Base-by-base conservation (phyloP, 208 protist species). In the Leishmania guyanensis region DNA sequence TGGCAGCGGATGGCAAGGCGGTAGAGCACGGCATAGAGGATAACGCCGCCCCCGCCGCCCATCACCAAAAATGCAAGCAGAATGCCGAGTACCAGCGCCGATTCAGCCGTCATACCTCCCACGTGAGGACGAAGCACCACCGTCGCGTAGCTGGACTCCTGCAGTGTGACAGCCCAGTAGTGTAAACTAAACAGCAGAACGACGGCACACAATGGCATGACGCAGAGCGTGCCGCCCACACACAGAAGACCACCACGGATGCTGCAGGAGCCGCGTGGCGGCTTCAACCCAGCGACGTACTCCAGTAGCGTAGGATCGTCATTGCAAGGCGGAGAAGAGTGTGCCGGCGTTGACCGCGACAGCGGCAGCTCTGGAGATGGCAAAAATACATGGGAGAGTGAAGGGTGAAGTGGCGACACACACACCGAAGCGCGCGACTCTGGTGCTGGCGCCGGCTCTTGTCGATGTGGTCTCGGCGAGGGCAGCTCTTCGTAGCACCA, bases 161-260 rank as follows among this genome's bases (percentile, higher is more conserved):
- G 77, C 39, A 77, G 9, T 26, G 68, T 75, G 17, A 80, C 77
- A 36, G 83, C 85, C 84, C 85, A 93, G 79, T 81, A 93, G 80
- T 93, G 81, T 14, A 93, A 66, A 5, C 83, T 81, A 36, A 92
- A 82, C 50, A 92, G 50, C 43, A 90, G 43, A 8, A 87, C 65
- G 17, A 75, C 78, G 0, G 72, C 51, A 33, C 65, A 78, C 39
- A 90, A 80, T 16, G 86, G 87, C 8, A 89, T 16, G 1, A 64
- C 1, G n/a, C 79, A 81, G 39, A 87, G 36, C 22, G 62, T 3
- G 22, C 77, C 22, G 17, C 84, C 36, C 33, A 68, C 79, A n/a
- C 66, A 26, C 36, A 85, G 53, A 33, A 86, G 53, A 10, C 33
- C 8, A 29, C 39, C 12, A 10, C 33, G 48, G 17, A 86, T 56